Evolutionary conservation across 345 rosid species (phyloP), one percentile per base, ranked within the genome.

Genomic region (Arabis alpina): DNA sequence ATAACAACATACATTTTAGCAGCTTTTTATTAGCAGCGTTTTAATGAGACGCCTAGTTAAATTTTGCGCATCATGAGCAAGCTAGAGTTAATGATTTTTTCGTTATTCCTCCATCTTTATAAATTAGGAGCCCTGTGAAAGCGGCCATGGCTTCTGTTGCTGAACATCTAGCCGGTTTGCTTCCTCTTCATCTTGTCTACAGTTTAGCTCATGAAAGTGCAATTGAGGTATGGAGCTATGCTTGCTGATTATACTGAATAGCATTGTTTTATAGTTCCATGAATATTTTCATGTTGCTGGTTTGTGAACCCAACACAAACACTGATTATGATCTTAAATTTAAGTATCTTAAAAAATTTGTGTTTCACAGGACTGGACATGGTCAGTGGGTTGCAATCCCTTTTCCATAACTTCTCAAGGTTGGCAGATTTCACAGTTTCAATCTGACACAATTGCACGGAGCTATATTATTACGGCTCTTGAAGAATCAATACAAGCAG

Each of bases 311-410:
- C 25, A 23, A 14, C 19, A 50, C 19, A 51, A 9, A 19, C 30
- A 6, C 9, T 48, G 44, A 23, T 32, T 45, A 63, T 24, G 56
- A 15, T 44, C 55, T 59, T 55, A 39, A 19, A 28, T 16, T 51
- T 14, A 32, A 28, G 32, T 10, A 45, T 53, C 64, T 75, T 66
- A 2, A 14, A 19, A 23, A 39, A 45, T 6, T 15, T 63, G 55
- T 55, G 32, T 79, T 71, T 81, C 62, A 51, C 83, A 94, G 99
- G 96, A 88, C 53, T 94, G 99, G 99, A 79, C 83, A 62, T 94
- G 99, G 99, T 92, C 97, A 9, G 96, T 92, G 53, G 99, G 99
- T 52, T 88, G 93, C 83, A 92, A 85, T 76, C 96, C 96, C 15
- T 86, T 89, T 75, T 86, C 98, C 61, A 61, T 83, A 50, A 88